Evolutionary conservation across 2,329 filamentous ascomycete genomes (phyloP), one percentile per base, ranked within the genome.

Genomic region (Penicillium nordicum): DNA sequence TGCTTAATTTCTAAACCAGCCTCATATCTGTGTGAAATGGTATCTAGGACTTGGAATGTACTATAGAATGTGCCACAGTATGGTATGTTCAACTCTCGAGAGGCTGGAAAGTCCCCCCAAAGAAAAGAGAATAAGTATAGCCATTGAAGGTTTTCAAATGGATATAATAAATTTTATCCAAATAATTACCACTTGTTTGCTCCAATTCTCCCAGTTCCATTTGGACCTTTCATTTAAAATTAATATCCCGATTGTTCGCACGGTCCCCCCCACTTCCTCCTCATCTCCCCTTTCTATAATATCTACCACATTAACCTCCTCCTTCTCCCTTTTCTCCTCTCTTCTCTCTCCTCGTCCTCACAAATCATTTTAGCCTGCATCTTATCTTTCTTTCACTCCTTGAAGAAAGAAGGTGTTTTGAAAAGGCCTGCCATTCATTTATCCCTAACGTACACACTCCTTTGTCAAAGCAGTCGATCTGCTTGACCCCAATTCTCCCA

Each of bases 401-500:
- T 71, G 48, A 55, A 55, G 55, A 49, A 67, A 68, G 65, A 61
- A 65, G 65, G 66, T 66, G 66, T 65, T 27, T 42, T 10, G 47
- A 21, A 21, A 21, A 50, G 62, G 70, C 65, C 66, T 68, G 70
- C 70, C 70, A 68, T 62, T 73, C 70, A 41, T 70, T 72, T 68
- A 53, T 57, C 53, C 48, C 44, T 37, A 45, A 55, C 54, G 42
- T 40, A 34, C 45, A 47, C 61, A 59, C 58, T 66, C 59, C 25
- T 60, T 61, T 43, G 49, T 62, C 57, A 56, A 64, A 8, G 48
- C 70, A 72, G 70, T 72, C 65, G 71, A 72, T 69, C 72, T 74
- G 72, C 56, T 65, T 62, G 60, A 64, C 50, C 49, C 49, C 49
- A 14, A 44, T 23, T 23, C 32, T 23, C 46, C 45, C 54, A 29